Conservation (phyloP, 179 eudicot genomes). For the Beta macrorhiza region DNA sequence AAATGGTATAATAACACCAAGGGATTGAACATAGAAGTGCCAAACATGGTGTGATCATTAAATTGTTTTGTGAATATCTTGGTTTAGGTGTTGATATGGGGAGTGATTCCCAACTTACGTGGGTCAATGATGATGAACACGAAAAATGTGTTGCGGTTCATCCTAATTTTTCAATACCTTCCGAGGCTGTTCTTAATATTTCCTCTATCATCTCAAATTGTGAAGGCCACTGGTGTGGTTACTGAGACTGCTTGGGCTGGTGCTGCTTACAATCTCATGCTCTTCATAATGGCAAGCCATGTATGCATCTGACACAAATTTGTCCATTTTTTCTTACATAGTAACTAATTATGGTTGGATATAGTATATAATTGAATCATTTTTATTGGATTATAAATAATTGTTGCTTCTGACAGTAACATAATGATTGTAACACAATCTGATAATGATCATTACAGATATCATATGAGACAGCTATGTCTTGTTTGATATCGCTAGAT, state of each 20-base stretch:
- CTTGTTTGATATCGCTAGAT: background rate
- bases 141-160: slow-evolving; percentile 38
- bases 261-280: slow-evolving; percentile 49
- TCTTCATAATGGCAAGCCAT: slow-evolving; percentile 47
- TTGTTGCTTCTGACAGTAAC: slow-evolving; percentile 1
- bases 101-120: slow-evolving; percentile 40
- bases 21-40: no score
- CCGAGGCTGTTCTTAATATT: slow-evolving; percentile 39
- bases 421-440: background rate
- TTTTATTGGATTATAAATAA: slow-evolving; percentile 3
- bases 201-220: slow-evolving; percentile 43
- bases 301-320: slow-evolving; percentile 26
- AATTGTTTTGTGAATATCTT: background rate
- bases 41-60: background rate
- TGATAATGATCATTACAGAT: background rate
- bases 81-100: slow-evolving; percentile 45
- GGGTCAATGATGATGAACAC: slow-evolving; percentile 50
- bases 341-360: background rate
- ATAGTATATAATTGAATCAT: background rate
- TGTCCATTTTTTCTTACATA: background rate
- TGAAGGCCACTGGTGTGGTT: slow-evolving; percentile 44
- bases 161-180: slow-evolving; percentile 39
- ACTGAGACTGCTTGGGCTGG: slow-evolving; percentile 58
- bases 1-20: no score
- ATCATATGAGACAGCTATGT: slow-evolving; percentile 4